Evolutionary conservation across 148 eudicot species (phyloP).

Genomic region (Nepenthes mirabilis): DNA sequence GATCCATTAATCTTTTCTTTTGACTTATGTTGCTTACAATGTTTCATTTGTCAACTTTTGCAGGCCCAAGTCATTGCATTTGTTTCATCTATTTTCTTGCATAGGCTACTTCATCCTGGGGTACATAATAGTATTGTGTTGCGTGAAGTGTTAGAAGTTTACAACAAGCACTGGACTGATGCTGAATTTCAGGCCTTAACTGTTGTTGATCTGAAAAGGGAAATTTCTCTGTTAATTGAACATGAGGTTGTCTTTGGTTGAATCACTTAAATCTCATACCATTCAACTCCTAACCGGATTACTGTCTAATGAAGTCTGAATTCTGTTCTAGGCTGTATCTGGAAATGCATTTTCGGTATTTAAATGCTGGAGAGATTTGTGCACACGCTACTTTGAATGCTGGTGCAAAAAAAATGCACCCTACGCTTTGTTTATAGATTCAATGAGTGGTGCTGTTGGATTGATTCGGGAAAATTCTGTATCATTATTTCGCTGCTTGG

Average conservation of each 20-base stretch:
- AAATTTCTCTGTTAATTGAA: conserved; percentile 63
- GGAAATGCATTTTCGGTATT: conserved; percentile 53
- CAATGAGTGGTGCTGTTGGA: conserved; percentile 54
- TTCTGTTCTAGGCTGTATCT: conserved; percentile 46
- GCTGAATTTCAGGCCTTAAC: conserved; percentile 61
- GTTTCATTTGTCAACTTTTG: conserved; percentile 12
- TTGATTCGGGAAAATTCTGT: conserved; percentile 57
- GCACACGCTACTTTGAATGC: conserved; percentile 39
- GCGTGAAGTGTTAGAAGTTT: conserved; percentile 54
- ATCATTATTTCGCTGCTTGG: conserved; percentile 69
- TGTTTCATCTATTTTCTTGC: conserved; percentile 73
- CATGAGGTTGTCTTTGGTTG: conserved; percentile 46
- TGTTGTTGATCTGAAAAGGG: conserved; percentile 57
- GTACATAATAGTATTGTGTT: conserved; percentile 49
- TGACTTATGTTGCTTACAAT: neutral
- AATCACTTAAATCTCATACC: neutral
- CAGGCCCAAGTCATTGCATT: conserved; percentile 69
- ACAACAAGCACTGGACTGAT: conserved; percentile 69
- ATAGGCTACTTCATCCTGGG: conserved; percentile 69
- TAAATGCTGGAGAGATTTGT: conserved; percentile 68
- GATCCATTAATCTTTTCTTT: neutral
- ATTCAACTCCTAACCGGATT: neutral
- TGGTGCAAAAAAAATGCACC: conserved; percentile 71
- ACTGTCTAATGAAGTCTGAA: neutral
- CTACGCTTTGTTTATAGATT: conserved; percentile 62